Evolutionary conservation across 2,329 filamentous ascomycete genomes (phyloP).

Genomic region (Neurospora sp.): DNA sequence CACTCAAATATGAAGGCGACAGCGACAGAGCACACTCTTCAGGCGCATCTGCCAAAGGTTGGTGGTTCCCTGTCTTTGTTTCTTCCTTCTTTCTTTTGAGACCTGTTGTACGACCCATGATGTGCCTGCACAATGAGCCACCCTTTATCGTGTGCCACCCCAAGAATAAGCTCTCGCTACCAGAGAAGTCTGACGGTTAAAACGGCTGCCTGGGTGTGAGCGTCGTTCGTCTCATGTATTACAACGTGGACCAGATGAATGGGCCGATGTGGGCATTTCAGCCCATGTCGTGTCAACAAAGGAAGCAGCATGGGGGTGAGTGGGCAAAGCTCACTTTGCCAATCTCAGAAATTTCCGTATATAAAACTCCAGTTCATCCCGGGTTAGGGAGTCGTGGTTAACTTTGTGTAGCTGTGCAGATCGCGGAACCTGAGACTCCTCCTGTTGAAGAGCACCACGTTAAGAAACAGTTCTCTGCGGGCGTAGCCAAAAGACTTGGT

Average conservation of each 20-base stretch:
- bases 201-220: not conserved
- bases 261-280: not conserved
- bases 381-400: constrained; percentile 3
- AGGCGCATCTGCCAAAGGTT: constrained; percentile 34
- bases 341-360: not conserved
- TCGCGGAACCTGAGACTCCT: constrained; percentile 39
- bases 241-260: not conserved
- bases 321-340: constrained; percentile 3
- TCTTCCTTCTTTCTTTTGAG: constrained; percentile 1
- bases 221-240: not conserved
- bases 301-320: not conserved
- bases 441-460: constrained; percentile 26
- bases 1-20: constrained; percentile 33
- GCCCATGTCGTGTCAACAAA: not conserved
- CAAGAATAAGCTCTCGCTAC: not conserved
- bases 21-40: constrained; percentile 27
- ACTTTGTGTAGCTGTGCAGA: constrained; percentile 40
- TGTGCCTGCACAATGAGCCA: not conserved
- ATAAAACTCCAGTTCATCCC: not conserved
- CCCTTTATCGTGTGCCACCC: not conserved
- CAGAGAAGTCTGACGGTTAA: not conserved
- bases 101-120: not conserved
- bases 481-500: constrained; percentile 33
- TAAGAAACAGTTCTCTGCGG: constrained; percentile 36
- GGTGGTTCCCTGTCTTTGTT: constrained; percentile 15